Conservation (phyloP, 2,329 filamentous ascomycete genomes). For the Tolypocladium inflatum region DNA sequence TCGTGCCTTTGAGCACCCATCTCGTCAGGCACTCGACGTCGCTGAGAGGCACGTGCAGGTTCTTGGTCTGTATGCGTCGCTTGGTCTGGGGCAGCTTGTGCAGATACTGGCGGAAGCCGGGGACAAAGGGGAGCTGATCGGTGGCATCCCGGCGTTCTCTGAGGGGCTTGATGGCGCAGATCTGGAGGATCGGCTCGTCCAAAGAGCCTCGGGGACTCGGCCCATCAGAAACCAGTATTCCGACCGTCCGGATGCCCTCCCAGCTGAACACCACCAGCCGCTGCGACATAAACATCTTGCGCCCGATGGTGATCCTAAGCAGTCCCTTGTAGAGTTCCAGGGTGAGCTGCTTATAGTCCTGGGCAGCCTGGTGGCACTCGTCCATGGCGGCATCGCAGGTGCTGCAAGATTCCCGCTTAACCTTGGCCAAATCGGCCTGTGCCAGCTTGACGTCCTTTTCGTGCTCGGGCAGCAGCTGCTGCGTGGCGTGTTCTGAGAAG, state of each 20-base stretch:
- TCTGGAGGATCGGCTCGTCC: conserved; percentile 59
- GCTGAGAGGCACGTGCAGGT: conserved; percentile 58
- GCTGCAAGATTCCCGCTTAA: conserved; percentile 75
- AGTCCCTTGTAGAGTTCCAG: conserved; percentile 69
- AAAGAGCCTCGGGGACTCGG: conserved; percentile 47
- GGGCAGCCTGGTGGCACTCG: conserved; percentile 69
- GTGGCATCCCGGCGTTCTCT: conserved; percentile 64
- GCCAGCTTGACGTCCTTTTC: conserved; percentile 90
- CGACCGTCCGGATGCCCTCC: conserved; percentile 74
- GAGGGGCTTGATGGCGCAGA: conserved; percentile 66
- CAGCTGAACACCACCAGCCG: conserved; percentile 77
- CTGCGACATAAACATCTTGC: conserved; percentile 66
- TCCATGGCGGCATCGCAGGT: conserved; percentile 77
- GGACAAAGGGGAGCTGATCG: conserved; percentile 80
- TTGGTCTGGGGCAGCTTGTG: conserved; percentile 56
- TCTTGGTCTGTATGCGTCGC: conserved; percentile 59
- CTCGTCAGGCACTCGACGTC: conserved; percentile 81
- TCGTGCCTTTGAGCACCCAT: conserved; percentile 48
- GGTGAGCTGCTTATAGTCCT: conserved; percentile 73
- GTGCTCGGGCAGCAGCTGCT: conserved; percentile 87
- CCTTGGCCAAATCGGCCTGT: conserved; percentile 81
- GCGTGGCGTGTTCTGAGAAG: conserved; percentile 96
- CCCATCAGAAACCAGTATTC: conserved; percentile 71
- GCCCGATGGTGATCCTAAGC: conserved; percentile 71
- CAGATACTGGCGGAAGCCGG: conserved; percentile 58